These are phyloP conservation scores for Coniophora puteana DNA, from an alignment of 1,284 basidiomycete genomes.

Conservation along the genomic window DNA sequence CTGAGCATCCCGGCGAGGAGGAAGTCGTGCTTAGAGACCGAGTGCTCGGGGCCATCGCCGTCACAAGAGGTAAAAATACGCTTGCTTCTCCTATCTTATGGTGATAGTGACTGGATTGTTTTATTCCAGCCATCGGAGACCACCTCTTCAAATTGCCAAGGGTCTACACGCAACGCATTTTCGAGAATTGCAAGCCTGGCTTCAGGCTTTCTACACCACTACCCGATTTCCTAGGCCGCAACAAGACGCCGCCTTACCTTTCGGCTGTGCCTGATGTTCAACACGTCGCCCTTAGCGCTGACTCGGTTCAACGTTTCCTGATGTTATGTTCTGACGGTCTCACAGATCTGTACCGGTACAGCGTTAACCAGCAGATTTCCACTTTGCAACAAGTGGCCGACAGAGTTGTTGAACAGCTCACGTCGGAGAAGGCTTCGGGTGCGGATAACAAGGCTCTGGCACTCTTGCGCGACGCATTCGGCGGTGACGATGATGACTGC, in stretches of 20 bases:
- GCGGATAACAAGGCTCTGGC: constrained; percentile 19
- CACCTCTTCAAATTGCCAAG: constrained; percentile 32
- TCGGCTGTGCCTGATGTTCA: constrained; percentile 23
- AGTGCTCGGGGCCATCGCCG: constrained; percentile 30
- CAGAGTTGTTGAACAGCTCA: constrained; percentile 1
- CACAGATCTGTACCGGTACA: constrained; percentile 14
- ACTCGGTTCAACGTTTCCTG: constrained; percentile 7
- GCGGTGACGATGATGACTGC: constrained; percentile 18
- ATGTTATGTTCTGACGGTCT: constrained; percentile 22
- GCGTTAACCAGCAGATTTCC: neutral
- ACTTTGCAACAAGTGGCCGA: constrained; percentile 1
- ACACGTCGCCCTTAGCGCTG: constrained; percentile 14
- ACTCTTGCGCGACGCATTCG: constrained; percentile 21
- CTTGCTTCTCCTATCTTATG: neutral
- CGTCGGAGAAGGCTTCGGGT: neutral
- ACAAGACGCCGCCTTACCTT: constrained; percentile 30
- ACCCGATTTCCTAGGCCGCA: constrained; percentile 20
- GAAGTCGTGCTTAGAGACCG: constrained; percentile 25
- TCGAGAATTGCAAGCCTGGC: constrained; percentile 23
- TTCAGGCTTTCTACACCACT: constrained; percentile 15
- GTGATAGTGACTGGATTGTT: neutral
- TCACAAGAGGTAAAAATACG: constrained; percentile 29
- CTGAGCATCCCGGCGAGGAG: constrained; percentile 31
- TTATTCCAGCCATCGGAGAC: constrained; percentile 32
- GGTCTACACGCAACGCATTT: constrained; percentile 30